Evolutionary conservation across 2,329 filamentous ascomycete genomes (phyloP).

Genomic region (Epichloe festucae): DNA sequence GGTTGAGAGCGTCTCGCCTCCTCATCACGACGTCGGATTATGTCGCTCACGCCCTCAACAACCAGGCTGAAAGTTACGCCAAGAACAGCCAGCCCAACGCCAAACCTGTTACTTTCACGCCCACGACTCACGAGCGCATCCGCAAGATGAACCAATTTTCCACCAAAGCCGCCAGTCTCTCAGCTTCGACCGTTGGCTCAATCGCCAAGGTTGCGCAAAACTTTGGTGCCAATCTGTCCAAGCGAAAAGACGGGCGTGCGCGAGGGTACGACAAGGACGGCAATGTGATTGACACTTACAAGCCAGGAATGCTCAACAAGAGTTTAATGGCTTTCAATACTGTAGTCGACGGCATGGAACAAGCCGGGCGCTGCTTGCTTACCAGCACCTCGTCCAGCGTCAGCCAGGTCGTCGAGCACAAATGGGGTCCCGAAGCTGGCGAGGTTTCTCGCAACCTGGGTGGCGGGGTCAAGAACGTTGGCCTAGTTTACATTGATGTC

Average conservation of each 20-base stretch:
- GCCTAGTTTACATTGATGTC: constrained; percentile 93
- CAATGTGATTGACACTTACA: constrained; percentile 52
- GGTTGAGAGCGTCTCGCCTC: constrained; percentile 75
- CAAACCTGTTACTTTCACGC: constrained; percentile 79
- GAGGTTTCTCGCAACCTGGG: constrained; percentile 62
- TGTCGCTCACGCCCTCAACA: constrained; percentile 64
- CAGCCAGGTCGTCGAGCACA: constrained; percentile 75
- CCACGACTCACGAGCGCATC: constrained; percentile 70
- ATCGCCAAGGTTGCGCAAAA: constrained; percentile 81
- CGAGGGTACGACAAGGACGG: constrained; percentile 60
- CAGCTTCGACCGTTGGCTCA: constrained; percentile 74
- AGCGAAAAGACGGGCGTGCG: constrained; percentile 35
- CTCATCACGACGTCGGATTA: constrained; percentile 80
- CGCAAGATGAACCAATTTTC: constrained; percentile 87
- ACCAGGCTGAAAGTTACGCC: constrained; percentile 67
- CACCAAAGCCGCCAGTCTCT: constrained; percentile 62
- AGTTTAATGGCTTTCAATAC: constrained; percentile 93
- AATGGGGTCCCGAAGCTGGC: constrained; percentile 77
- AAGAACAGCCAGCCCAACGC: constrained; percentile 63
- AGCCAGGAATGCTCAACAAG: constrained; percentile 89
- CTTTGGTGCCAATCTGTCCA: constrained; percentile 58
- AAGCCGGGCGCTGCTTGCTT: constrained; percentile 68
- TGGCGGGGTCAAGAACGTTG: constrained; percentile 88
- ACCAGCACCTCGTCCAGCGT: constrained; percentile 64
- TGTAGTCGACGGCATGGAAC: constrained; percentile 83